Conservation (phyloP, 148 eudicot species). For the Rhododendron mucronatum region DNA sequence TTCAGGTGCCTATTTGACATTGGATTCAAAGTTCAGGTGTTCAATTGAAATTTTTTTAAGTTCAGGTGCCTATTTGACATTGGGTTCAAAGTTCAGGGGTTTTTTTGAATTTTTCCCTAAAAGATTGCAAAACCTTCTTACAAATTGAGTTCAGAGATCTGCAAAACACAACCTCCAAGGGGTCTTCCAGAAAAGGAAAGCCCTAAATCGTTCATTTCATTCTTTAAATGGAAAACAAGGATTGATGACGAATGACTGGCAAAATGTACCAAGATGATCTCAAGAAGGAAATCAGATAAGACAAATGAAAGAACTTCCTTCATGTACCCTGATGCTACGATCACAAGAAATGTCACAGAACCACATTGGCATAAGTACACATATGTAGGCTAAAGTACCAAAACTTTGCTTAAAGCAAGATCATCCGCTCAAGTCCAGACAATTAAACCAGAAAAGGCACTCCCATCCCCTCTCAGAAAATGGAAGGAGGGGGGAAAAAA, state of each 20-base stretch:
- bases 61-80: too few species aligned
- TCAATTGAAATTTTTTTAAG: too few species aligned
- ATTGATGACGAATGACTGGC: neutral
- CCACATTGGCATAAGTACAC: neutral
- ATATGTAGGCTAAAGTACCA: neutral
- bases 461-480: neutral
- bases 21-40: too few species aligned
- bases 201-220: neutral
- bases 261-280: neutral
- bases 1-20: too few species aligned
- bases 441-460: neutral
- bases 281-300: neutral
- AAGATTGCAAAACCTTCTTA: neutral
- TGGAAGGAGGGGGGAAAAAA: neutral
- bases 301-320: neutral
- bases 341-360: neutral
- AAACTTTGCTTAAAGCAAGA: neutral
- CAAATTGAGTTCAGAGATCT: neutral
- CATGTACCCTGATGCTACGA: neutral
- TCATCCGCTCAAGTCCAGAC: neutral
- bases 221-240: neutral
- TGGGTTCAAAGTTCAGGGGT: too few species aligned
- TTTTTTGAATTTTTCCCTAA: too few species aligned
- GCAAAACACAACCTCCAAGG: neutral
- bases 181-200: neutral